Conservation (phyloP, 208 protist genomes). For the Trypanosoma avium region DNA sequence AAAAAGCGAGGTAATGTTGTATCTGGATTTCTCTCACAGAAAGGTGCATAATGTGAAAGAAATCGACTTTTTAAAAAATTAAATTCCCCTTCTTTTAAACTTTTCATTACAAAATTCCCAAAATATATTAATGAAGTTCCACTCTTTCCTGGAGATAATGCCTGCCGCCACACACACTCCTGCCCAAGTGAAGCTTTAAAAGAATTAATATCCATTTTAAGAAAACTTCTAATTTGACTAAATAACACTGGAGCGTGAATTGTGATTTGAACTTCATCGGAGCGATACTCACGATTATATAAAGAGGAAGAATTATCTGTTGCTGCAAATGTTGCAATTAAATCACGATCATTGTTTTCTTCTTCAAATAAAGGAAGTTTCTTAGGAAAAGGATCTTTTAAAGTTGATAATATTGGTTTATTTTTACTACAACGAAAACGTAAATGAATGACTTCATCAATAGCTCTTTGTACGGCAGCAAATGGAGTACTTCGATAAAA, state of each 20-base stretch:
- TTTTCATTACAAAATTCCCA: conserved; percentile 90
- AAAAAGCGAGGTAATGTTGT: conserved; percentile 89
- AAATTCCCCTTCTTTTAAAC: conserved; percentile 75
- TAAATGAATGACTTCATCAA: conserved; percentile 61
- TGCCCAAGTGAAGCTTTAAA: conserved; percentile 40
- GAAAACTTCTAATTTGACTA: conserved; percentile 72
- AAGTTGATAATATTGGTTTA: conserved; percentile 29
- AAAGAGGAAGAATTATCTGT: conserved; percentile 7
- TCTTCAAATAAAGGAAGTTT: conserved; percentile 25
- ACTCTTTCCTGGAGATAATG: conserved; percentile 83
- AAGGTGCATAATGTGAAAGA: conserved; percentile 71
- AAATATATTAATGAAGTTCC: conserved; percentile 87
- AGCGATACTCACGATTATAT: conserved; percentile 31
- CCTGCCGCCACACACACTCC: conserved; percentile 63
- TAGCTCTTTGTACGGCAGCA: conserved; percentile 61
- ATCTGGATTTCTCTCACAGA: conserved; percentile 81
- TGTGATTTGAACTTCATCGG: conserved; percentile 69
- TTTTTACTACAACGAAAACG: conserved; percentile 57
- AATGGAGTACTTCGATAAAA: conserved; percentile 20
- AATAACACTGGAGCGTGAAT: conserved; percentile 81
- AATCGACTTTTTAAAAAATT: conserved; percentile 65
- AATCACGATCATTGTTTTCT: conserved; percentile 34
- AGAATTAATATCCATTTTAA: conserved; percentile 51
- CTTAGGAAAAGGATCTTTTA: not conserved
- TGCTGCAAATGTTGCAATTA: conserved; percentile 21